Evolutionary conservation across 352 stramenopile genomes (phyloP), one percentile per base, ranked within the genome.

Genomic region (Phytophthora litchii): DNA sequence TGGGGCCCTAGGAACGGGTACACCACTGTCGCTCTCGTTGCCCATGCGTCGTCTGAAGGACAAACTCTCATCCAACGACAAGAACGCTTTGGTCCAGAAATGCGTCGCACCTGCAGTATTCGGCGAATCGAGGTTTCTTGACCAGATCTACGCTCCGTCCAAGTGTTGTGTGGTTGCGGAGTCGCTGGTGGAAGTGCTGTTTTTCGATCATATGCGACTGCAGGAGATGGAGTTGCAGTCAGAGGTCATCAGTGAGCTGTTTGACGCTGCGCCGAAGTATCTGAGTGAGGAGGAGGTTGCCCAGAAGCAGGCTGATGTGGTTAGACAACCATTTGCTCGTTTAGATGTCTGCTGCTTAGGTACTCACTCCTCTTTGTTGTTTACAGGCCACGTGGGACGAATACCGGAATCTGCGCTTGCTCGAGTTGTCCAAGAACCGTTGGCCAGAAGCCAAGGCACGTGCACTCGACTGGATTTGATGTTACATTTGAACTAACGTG

Each of bases 151-250:
- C 20, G 56, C 75, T 23, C 54, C 54, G 27, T 76, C 80, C 19
- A 88, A 89, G 47, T 89, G 82, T 70, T 86, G 44, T 44, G 48
- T 91, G 19, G 67, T 89, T 38, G 77, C 79, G 13, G 74, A 91
- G 34, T 88, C 78, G 23, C 72, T 91, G 16, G 79, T 89, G 17
- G 82, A 91, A 54, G 78, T 89, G 46, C 61, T 91, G 19, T 54
- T 89, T 2, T 86, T 91, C 35, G 74, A 89, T 34, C 80, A 91
- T 41, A 72, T 83, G 64, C 78, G 78, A 12, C 63, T 91, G n/a
- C 82, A 91, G 52, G 82, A 91, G 49, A 91, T 91, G 80, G 78
- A 86, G 54, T 50, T 91, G 0, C 51, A 73, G 41, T 49, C 76
- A 0, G 78, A 91, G n/a, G 70, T 86, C 12, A 51, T 89, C 45